Evolutionary conservation across 805 yeast species (phyloP).

Genomic region (Dipodascopsis tothii): DNA sequence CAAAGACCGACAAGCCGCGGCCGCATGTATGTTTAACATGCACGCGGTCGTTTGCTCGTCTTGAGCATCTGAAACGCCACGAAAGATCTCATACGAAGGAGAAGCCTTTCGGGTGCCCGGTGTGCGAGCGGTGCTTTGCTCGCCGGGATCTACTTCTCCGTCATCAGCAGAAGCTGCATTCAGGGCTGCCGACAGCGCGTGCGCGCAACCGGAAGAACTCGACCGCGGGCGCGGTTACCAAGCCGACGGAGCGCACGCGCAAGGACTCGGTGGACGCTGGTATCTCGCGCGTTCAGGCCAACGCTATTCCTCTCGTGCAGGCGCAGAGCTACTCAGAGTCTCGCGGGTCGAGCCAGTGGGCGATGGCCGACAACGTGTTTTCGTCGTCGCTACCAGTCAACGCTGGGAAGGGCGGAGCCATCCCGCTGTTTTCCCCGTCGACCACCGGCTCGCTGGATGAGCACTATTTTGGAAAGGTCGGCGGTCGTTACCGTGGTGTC

Average conservation of each 20-base stretch:
- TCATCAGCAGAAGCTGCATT: constrained; percentile 88
- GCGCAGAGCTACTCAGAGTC: not conserved
- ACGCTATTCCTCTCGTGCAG: not conserved
- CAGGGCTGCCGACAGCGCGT: constrained; percentile 7
- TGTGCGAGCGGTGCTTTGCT: constrained; percentile 93
- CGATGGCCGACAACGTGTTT: not conserved
- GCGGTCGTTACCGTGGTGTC: too few relatives aligned
- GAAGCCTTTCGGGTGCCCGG: constrained; percentile 92
- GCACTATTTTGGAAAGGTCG: too few relatives aligned
- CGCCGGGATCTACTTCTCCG: constrained; percentile 64
- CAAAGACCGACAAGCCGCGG: constrained; percentile 83
- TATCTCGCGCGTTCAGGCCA: not conserved
- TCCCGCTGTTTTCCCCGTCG: not conserved
- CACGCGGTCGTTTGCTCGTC: constrained; percentile 89
- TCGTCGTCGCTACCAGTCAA: too few relatives aligned
- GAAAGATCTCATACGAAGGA: constrained; percentile 92
- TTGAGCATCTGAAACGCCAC: constrained; percentile 90
- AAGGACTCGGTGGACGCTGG: not conserved
- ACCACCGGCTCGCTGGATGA: too few relatives aligned
- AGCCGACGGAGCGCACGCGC: not conserved
- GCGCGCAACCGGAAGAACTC: constrained; percentile 17
- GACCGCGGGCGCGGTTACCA: constrained; percentile 19
- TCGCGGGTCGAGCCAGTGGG: not conserved
- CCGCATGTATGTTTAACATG: constrained; percentile 88
- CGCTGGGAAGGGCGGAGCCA: too few relatives aligned